phyloP scores from a whole-genome alignment of 139 green algal genomes.

The Diplosphaera chodatii region DNA sequence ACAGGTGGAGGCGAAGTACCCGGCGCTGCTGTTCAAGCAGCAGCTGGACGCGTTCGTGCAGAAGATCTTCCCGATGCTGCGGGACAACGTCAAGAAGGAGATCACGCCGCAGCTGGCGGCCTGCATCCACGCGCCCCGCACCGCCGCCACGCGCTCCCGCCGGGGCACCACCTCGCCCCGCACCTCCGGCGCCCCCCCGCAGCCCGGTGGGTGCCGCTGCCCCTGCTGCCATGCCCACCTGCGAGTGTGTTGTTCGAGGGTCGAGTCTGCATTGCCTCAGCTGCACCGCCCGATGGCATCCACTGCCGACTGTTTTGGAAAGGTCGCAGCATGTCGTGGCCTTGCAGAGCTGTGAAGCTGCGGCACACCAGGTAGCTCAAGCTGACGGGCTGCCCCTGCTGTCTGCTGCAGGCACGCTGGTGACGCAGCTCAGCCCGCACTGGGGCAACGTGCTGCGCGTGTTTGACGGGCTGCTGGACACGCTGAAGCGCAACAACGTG shows the following conservation, averaged over 20 bases:
- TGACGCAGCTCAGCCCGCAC: slow-evolving; percentile 39
- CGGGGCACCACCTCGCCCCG: slow-evolving; percentile 6
- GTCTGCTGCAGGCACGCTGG: slow-evolving; percentile 3
- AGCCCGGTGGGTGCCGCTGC: neutral
- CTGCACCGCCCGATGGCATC: too few species aligned
- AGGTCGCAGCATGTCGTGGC: too few species aligned
- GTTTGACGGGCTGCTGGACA: slow-evolving; percentile 76
- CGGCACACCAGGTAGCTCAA: neutral
- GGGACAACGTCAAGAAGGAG: slow-evolving; percentile 97
- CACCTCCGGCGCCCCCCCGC: neutral
- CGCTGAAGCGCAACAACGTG: slow-evolving; percentile 78
- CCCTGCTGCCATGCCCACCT: too few species aligned
- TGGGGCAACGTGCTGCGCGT: slow-evolving; percentile 84
- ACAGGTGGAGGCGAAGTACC: slow-evolving; percentile 97
- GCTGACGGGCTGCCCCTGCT: neutral
- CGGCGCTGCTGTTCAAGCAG: slow-evolving; percentile 99
- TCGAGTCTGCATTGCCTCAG: too few species aligned
- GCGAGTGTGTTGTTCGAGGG: too few species aligned
- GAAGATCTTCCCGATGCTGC: slow-evolving; percentile 96
- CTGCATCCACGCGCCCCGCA: slow-evolving; percentile 79
- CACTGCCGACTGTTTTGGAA: too few species aligned
- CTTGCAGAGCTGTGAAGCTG: too few species aligned
- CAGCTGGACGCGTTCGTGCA: slow-evolving; percentile 97
- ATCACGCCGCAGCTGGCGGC: slow-evolving; percentile 77
- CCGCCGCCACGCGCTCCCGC: slow-evolving; percentile 17